Percentiles rank a stretch among this genome's conserved stretches.
These are phyloP conservation scores for Hypoxylon cercidicola DNA, from an alignment of 495 filamentous ascomycete genomes.

Conservation along the genomic window DNA sequence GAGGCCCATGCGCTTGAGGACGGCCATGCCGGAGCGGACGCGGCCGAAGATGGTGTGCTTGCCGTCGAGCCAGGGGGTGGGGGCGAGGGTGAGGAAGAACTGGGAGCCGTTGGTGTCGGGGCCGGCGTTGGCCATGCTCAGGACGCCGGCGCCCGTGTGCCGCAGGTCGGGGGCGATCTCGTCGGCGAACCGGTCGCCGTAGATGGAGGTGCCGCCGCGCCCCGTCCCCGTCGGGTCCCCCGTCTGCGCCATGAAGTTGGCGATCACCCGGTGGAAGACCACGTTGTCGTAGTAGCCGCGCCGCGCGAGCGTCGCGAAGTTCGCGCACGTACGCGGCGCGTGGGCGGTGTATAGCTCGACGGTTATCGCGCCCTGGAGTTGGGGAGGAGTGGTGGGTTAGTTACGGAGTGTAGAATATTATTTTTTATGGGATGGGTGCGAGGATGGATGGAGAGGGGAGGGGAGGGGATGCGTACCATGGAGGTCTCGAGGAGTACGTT, in stretches of 20 bases:
- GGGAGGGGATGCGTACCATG: slow-evolving; percentile 66
- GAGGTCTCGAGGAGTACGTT: slow-evolving; percentile 82
- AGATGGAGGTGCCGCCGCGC: slow-evolving; percentile 88
- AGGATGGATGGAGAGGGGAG: slow-evolving; percentile 33
- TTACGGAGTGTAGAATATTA: too few species aligned
- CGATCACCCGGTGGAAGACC: slow-evolving; percentile 94
- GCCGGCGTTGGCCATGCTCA: slow-evolving; percentile 96
- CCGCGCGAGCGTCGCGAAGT: slow-evolving; percentile 81
- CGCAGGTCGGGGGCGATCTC: slow-evolving; percentile 81
- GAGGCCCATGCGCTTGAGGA: slow-evolving; percentile 89
- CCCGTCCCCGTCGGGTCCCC: slow-evolving; percentile 97
- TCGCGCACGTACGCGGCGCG: slow-evolving; percentile 76
- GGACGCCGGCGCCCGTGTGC: slow-evolving; percentile 91
- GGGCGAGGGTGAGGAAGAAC: slow-evolving; percentile 92
- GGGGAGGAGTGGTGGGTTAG: too few species aligned
- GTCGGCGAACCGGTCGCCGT: slow-evolving; percentile 94
- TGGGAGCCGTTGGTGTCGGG: slow-evolving; percentile 92
- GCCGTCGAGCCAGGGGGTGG: slow-evolving; percentile 96
- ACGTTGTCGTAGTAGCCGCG: slow-evolving; percentile 87
- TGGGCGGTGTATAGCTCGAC: slow-evolving; percentile 82
- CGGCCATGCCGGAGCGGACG: slow-evolving; percentile 82
- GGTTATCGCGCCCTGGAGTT: slow-evolving; percentile 83
- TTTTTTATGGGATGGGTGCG: too few species aligned
- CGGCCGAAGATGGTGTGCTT: slow-evolving; percentile 98
- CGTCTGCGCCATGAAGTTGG: slow-evolving; percentile 96